phyloP scores from a whole-genome alignment of 1,139 yeast species.

The Yamadazyma diddensiae region DNA sequence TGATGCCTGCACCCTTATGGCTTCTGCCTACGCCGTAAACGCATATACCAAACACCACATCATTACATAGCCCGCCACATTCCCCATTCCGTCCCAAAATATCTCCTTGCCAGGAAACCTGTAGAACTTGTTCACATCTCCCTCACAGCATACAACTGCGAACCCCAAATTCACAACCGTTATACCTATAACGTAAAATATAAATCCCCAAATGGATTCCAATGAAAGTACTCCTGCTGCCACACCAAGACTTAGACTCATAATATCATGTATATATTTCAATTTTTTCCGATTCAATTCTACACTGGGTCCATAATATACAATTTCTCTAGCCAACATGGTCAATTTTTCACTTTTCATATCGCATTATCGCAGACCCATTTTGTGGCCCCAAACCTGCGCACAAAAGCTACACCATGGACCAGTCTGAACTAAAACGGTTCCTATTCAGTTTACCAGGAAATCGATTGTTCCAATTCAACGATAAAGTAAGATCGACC shows the following conservation, averaged over 20 bases:
- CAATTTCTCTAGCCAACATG: constrained; percentile 14
- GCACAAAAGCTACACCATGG: too few relatives aligned
- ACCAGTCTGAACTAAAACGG: constrained; percentile 21
- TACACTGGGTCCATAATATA: constrained; percentile 23
- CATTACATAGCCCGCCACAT: constrained; percentile 70
- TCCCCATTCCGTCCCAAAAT: constrained; percentile 54
- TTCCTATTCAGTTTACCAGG: constrained; percentile 35
- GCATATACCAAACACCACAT: constrained; percentile 86
- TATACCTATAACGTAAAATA: constrained; percentile 53
- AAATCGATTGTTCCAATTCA: constrained; percentile 33
- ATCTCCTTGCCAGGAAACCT: constrained; percentile 54
- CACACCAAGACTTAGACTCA: constrained; percentile 64
- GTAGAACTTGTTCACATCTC: constrained; percentile 47
- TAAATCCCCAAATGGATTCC: constrained; percentile 62
- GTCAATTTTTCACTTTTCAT: not conserved
- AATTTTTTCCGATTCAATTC: constrained; percentile 39
- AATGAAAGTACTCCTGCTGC: constrained; percentile 72
- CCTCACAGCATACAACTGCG: constrained; percentile 38
- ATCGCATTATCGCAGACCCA: too few relatives aligned
- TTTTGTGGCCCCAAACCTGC: too few relatives aligned
- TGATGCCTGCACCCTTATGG: not conserved
- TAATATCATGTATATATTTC: constrained; percentile 58
- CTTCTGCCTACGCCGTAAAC: constrained; percentile 33
- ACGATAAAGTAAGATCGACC: constrained; percentile 30
- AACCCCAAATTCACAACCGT: constrained; percentile 42